Base-by-base conservation (phyloP, 2,329 filamentous ascomycete genomes). In the Penicillium sp. region DNA sequence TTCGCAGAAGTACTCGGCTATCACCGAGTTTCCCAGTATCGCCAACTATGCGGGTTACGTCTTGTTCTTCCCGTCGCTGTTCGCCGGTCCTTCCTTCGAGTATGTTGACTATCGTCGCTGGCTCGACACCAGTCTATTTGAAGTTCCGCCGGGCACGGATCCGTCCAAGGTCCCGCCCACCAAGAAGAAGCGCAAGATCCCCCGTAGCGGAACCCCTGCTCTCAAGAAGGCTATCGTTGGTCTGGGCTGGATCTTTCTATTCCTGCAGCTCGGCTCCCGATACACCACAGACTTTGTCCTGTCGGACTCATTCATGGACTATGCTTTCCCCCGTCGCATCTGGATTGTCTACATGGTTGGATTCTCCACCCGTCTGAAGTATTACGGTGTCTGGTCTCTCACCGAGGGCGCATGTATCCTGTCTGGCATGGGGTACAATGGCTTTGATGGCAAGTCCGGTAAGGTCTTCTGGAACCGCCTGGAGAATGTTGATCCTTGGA, bases 391-490 rank as follows among this genome's bases (percentile, higher is more conserved):
- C 4, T 99, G 94, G 94, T 86, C 85, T 36, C 74, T 99, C 62
- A 92, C 93, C 0, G 94, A 99, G 72, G 94, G 94, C 16, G 86
- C 93, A 16, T 99, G 94, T 68, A 96, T 99, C 57, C 82, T 99
- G 16, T 87, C 90, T 8, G 94, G 94, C 5, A 83, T 99, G 60
- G 94, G 94, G 41, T 99, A 94, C 75, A 96, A 96, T 65, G 93
- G 94, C 29, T 80, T 99, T 16, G 91, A 99, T 67, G 84, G 89
- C 2, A 82, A 83, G 49, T 93, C 90, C 0, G 91, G 90, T 52
- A 90, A 89, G 67, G 86, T 95, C 1, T 88, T 86, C 53, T 99
- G 94, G 89, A 86, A 96, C 67, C 85, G 93, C 26, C 78, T 97
- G 16, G 87, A 90, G 63, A 99, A 99, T 67, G 90, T 99, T 61